Conservation (phyloP, 768 basidiomycete species). For the Phylloporus scabripes region DNA sequence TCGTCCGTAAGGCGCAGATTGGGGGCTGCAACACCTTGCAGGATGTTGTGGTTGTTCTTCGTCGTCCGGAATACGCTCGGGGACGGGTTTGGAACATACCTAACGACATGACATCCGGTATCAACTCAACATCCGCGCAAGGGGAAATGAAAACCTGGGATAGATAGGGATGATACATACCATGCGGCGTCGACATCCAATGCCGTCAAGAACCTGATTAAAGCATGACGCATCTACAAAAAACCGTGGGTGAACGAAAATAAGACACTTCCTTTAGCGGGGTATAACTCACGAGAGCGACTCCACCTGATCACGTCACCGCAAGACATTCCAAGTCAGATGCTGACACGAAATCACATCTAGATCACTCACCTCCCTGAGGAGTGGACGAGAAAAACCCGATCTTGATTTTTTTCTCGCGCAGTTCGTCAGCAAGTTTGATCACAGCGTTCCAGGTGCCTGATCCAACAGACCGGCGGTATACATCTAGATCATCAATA, state of each 20-base stretch:
- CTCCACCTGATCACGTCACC: conserved; percentile 59
- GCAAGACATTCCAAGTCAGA: conserved; percentile 19
- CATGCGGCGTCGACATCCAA: conserved; percentile 80
- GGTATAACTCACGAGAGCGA: conserved; percentile 68
- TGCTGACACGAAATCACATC: conserved; percentile 2
- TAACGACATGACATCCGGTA: conserved; percentile 32
- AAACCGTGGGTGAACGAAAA: conserved; percentile 14
- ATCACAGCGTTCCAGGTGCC: conserved; percentile 79
- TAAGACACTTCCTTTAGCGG: conserved; percentile 11
- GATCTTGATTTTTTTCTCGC: conserved; percentile 82
- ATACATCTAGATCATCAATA: conserved; percentile 77
- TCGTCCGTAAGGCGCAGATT: conserved; percentile 72
- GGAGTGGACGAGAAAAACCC: conserved; percentile 95
- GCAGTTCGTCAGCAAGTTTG: conserved; percentile 79
- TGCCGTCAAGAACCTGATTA: conserved; percentile 78
- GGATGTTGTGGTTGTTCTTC: conserved; percentile 92
- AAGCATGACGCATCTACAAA: conserved; percentile 84
- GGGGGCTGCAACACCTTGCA: conserved; percentile 86
- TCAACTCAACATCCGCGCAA: conserved; percentile 3
- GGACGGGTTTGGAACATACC: conserved; percentile 86
- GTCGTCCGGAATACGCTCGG: conserved; percentile 90
- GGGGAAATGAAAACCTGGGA: conserved; percentile 3
- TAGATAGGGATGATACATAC: conserved; percentile 40
- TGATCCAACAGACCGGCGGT: conserved; percentile 61
- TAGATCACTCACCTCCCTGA: conserved; percentile 65